These are phyloP conservation scores for Rhododendron ferrugineum DNA, from an alignment of 148 eudicot genomes.

Conservation along the genomic window DNA sequence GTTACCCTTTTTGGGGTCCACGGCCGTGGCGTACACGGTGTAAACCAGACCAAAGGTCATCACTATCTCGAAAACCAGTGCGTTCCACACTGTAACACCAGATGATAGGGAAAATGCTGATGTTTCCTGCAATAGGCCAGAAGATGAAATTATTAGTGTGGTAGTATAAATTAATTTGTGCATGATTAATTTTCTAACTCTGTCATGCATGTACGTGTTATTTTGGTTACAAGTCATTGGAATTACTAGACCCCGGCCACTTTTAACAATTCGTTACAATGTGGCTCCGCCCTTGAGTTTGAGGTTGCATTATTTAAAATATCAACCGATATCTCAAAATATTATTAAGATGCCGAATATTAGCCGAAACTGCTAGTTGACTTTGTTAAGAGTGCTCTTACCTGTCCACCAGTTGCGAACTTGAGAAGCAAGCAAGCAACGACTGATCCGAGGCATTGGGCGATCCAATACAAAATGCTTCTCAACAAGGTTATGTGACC, in stretches of 20 bases:
- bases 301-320: no score
- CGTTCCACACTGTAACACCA: slow-evolving; percentile 48
- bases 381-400: slow-evolving; percentile 10
- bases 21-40: slow-evolving; percentile 69
- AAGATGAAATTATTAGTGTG: background rate
- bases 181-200: background rate
- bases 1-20: slow-evolving; percentile 65
- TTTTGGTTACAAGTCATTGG: no score
- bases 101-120: slow-evolving; percentile 60
- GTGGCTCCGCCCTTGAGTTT: no score
- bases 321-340: no score
- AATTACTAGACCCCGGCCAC: no score
- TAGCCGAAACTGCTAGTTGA: background rate
- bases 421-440: slow-evolving; percentile 74
- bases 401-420: slow-evolving; percentile 70
- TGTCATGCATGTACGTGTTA: background rate
- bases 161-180: background rate
- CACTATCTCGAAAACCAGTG: slow-evolving; percentile 60
- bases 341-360: background rate
- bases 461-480: slow-evolving; percentile 56
- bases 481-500: slow-evolving; percentile 55
- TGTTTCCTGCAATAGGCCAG: slow-evolving; percentile 31
- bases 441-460: slow-evolving; percentile 70
- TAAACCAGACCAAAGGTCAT: slow-evolving; percentile 71
- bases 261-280: no score